Conservation (phyloP, 2,329 filamentous ascomycete species). For the Penicillium sp. region DNA sequence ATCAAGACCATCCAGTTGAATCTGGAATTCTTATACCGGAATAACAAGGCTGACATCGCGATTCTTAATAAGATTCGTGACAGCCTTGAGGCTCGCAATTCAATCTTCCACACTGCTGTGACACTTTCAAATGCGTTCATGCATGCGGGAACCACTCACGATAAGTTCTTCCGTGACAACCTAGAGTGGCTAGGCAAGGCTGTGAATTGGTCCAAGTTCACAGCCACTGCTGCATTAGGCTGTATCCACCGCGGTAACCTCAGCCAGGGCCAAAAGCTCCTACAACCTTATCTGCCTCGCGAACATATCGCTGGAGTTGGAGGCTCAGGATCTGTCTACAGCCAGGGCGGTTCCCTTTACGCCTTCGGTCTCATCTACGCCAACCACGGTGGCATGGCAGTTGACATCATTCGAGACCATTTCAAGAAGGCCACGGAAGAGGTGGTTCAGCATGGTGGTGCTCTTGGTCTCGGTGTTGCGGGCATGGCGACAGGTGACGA, state of each 20-base stretch:
- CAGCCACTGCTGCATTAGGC: slow-evolving; percentile 89
- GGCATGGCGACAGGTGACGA: slow-evolving; percentile 95
- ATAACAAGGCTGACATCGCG: slow-evolving; percentile 86
- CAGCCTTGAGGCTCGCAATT: slow-evolving; percentile 91
- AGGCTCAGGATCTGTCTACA: slow-evolving; percentile 83
- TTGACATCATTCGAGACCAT: slow-evolving; percentile 48
- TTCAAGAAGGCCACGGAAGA: slow-evolving; percentile 59
- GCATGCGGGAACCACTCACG: slow-evolving; percentile 97
- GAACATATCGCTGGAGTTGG: slow-evolving; percentile 60
- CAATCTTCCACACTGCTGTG: slow-evolving; percentile 96
- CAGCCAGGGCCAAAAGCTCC: slow-evolving; percentile 84
- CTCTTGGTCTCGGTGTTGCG: slow-evolving; percentile 89
- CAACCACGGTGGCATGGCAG: slow-evolving; percentile 89
- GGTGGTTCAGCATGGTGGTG: slow-evolving; percentile 94
- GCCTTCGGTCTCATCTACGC: slow-evolving; percentile 95
- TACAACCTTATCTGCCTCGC: slow-evolving; percentile 90
- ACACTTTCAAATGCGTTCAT: slow-evolving; percentile 99
- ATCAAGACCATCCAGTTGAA: slow-evolving; percentile 93
- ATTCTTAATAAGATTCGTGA: slow-evolving; percentile 96
- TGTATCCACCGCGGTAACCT: slow-evolving; percentile 97
- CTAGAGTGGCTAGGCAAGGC: slow-evolving; percentile 97
- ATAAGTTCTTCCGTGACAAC: slow-evolving; percentile 98
- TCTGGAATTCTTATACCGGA: slow-evolving; percentile 92
- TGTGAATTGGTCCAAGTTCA: slow-evolving; percentile 99
- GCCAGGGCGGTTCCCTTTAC: slow-evolving; percentile 92